Percentiles rank a stretch among this genome's conserved stretches.
Conservation (phyloP, 768 basidiomycete species). For the Psilocybe cyanescens region DNA sequence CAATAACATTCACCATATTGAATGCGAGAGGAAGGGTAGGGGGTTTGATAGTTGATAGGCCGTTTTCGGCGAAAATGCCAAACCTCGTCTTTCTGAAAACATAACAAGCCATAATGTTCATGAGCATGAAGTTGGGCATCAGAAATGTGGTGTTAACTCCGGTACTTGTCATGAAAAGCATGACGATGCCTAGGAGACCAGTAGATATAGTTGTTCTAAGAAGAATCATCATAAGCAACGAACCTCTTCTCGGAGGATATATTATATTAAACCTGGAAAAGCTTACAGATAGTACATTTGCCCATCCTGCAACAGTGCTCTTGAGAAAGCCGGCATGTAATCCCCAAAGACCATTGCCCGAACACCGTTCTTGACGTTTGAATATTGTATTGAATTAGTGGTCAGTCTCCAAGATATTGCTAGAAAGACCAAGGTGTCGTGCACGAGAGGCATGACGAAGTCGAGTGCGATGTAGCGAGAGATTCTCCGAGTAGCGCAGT, state of each 20-base stretch:
- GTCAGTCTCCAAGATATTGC: conserved; percentile 10
- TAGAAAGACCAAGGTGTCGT: conserved; percentile 14
- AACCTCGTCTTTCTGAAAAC: too few relatives aligned
- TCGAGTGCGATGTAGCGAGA: background rate
- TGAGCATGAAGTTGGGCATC: too few relatives aligned
- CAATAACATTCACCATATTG: too few relatives aligned
- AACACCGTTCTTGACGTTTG: conserved; percentile 1
- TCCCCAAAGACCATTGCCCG: conserved; percentile 3
- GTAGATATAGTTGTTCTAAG: background rate
- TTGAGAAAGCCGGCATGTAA: conserved; percentile 12
- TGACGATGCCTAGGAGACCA: background rate
- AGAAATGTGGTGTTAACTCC: too few relatives aligned
- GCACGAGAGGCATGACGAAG: background rate
- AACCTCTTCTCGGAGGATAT: background rate
- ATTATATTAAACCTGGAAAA: background rate
- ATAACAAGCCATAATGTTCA: too few relatives aligned
- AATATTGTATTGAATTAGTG: background rate
- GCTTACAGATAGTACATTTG: conserved; percentile 16
- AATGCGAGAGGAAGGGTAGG: too few relatives aligned
- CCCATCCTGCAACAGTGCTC: conserved; percentile 12
- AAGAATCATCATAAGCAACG: background rate
- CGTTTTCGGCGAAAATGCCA: too few relatives aligned
- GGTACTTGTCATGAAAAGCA: background rate
- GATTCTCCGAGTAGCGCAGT: conserved; percentile 4
- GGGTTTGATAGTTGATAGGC: too few relatives aligned